A percentile compares a stretch with the other conserved stretches of the same genome.
Conservation (phyloP, 2,329 filamentous ascomycete genomes). For the Aspergillus ruber region DNA sequence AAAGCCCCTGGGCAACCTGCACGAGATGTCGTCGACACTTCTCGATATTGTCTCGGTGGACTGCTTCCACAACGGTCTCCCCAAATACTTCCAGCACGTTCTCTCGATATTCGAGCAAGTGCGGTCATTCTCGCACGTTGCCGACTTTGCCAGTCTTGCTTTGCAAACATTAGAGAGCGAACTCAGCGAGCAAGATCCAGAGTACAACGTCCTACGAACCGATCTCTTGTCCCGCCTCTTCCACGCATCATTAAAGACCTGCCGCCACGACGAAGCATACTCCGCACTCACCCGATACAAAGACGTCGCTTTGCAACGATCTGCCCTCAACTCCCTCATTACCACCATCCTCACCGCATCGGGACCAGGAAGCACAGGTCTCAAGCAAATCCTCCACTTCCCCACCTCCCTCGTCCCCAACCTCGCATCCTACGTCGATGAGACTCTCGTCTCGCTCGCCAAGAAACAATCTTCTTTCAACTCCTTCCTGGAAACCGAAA, state of each 20-base stretch:
- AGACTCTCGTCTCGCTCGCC: slow-evolving; percentile 66
- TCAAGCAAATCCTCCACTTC: slow-evolving; percentile 61
- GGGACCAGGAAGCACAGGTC: slow-evolving; percentile 35
- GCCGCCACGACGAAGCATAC: slow-evolving; percentile 76
- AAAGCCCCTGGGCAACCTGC: slow-evolving; percentile 39
- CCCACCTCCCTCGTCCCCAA: slow-evolving; percentile 60
- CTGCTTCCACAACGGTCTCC: slow-evolving; percentile 63
- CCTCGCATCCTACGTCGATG: slow-evolving; percentile 71
- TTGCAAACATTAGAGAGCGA: slow-evolving; percentile 54
- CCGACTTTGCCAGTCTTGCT: slow-evolving; percentile 73
- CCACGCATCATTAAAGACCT: slow-evolving; percentile 69
- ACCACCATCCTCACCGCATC: slow-evolving; percentile 38
- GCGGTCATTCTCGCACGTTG: slow-evolving; percentile 70
- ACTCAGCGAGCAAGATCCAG: slow-evolving; percentile 25
- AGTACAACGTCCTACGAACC: slow-evolving; percentile 45
- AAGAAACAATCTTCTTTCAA: slow-evolving; percentile 60
- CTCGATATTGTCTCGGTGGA: slow-evolving; percentile 69
- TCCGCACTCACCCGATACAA: slow-evolving; percentile 67
- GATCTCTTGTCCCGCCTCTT: slow-evolving; percentile 82
- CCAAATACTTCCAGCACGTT: slow-evolving; percentile 82
- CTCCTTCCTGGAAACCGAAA: slow-evolving; percentile 32
- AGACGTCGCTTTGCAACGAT: slow-evolving; percentile 64
- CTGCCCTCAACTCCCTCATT: slow-evolving; percentile 63
- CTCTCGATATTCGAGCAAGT: slow-evolving; percentile 72
- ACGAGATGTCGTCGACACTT: slow-evolving; percentile 52